Base-by-base conservation (phyloP, 306 rosid species). In the Lablab purpureus region DNA sequence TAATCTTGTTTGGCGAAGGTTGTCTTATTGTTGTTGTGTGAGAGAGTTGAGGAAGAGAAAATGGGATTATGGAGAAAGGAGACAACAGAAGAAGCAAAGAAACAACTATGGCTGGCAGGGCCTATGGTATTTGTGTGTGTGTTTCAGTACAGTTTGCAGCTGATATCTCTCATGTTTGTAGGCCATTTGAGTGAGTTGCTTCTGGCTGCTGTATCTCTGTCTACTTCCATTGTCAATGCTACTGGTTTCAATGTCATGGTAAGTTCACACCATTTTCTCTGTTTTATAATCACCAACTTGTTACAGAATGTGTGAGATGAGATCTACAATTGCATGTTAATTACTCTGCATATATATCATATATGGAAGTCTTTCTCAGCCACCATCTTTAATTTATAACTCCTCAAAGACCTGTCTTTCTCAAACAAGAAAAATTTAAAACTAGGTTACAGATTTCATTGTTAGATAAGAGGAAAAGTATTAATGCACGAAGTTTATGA, bases 21-120 rank as follows among this genome's bases (percentile, higher is more conserved):
- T 18, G 14, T 51, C 2, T 22, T 6, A 65, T 32, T 32, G 4
- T 5, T 32, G 4, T 10, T 40, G 10, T 10, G 2, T 25, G 36
- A 22, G 71, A 74, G 79, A 27, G 46, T 10, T n/a, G 12, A 80
- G 9, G 4, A 22, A 54, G n/a, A 64, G 64, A 73, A 3, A 36
- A 78, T 19, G 74, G 43, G 10, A 0, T 7, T 40, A 11, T 67
- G 81, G 81, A 78, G 52, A 54, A 66, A 76, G 54, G 77, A 74
- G n/a, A 36, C 56, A 11, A 59, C 1, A 0, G 86, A 80, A 3
- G 97, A 92, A 82, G 75, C 82, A 45, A 86, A 88, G 88, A 87
- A 84, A 87, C 96, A 92, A 81, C 34, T 90, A 72, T 90, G 97
- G 94, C 78, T 92, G 5, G 96, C 94, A 52, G 92, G 88, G 30